Evolutionary conservation across 768 basidiomycete species (phyloP), one percentile per base, ranked within the genome.

Genomic region (Lactarius pseudohatsudake): DNA sequence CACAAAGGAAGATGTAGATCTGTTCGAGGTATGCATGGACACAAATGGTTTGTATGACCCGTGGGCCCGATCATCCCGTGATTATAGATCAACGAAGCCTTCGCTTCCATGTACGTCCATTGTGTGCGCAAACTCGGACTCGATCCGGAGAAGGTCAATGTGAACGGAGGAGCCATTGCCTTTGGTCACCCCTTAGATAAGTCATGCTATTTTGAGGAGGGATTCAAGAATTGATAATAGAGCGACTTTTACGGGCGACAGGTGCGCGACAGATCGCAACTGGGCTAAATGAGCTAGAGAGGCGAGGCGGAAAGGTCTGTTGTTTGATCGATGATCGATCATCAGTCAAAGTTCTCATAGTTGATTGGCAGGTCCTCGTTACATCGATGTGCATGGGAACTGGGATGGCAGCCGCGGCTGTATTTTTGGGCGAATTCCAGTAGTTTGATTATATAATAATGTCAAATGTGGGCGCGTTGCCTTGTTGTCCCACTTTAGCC

Each of bases 151-250:
- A 85, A 90, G 81, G 86, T 93, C 22, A 95, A 95, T 72, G 90
- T 92, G 32, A 94, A 94, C 66, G 94, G 94, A 18, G 94, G 94
- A 2, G 93, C 93, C 0, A 96, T 96, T 72, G 93, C 92, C 26
- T 80, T 94, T 50, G 90, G 91, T 0, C 90, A 92, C 76, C 90
- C 91, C 32, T 74, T 92, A 84, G 91, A 89, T 91, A 74, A 83
- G 89, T 84, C 26, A 22, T 61, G 54, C 34, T 55, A 34, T 43
- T 59, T 34, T 64, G 5, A 43, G 43, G 53, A 43, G 20, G 0
- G 7, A 38, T 43, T 45, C 50, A 40, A 47, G 40, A 18, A 18
- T 71, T 78, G 64, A 78, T 41, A 16, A 65, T 22, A 34, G 16
- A 57, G 16, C 66, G 53, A 65, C 50, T 71, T 15, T 71, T 77